Percentiles rank a stretch among this genome's conserved stretches.
These are phyloP conservation scores for Rubia balearica DNA, from an alignment of 305 asterid species.

Conservation along the genomic window DNA sequence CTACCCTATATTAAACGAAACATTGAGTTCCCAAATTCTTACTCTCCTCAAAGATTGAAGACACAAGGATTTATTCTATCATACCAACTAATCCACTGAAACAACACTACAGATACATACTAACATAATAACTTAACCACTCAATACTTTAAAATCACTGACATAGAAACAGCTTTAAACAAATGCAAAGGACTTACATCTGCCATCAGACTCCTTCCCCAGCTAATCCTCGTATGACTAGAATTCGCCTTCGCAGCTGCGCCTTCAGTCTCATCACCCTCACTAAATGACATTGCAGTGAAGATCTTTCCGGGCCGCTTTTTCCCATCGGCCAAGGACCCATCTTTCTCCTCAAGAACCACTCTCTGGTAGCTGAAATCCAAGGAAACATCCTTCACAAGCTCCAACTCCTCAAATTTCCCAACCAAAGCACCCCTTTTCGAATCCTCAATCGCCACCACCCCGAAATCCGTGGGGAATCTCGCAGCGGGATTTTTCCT, in stretches of 20 bases:
- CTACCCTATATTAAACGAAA: conserved; percentile 5
- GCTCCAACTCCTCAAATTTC: conserved; percentile 59
- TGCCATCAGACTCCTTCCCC: conserved; percentile 74
- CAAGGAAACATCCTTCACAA: conserved; percentile 78
- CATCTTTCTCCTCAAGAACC: conserved; percentile 47
- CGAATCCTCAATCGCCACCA: conserved; percentile 62
- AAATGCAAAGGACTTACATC: conserved; percentile 21
- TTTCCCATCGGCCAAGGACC: conserved; percentile 58
- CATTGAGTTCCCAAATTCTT: conserved; percentile 4
- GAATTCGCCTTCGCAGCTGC: conserved; percentile 23
- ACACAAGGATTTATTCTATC: not conserved
- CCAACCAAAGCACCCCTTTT: conserved; percentile 41
- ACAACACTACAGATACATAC: not conserved
- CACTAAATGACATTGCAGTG: conserved; percentile 76
- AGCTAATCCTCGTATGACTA: conserved; percentile 34
- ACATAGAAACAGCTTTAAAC: not conserved
- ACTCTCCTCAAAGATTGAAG: not conserved
- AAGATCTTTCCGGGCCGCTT: conserved; percentile 94
- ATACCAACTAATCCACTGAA: not conserved
- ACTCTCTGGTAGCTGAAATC: conserved; percentile 78
- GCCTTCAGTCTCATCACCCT: conserved; percentile 19
- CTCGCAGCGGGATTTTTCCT: conserved; percentile 71
- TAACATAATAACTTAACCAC: not conserved
- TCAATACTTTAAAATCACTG: not conserved
- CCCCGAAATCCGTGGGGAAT: conserved; percentile 87